These are phyloP conservation scores for Bryoglossum gracile DNA, from an alignment of 495 filamentous ascomycete species.

Conservation along the genomic window DNA sequence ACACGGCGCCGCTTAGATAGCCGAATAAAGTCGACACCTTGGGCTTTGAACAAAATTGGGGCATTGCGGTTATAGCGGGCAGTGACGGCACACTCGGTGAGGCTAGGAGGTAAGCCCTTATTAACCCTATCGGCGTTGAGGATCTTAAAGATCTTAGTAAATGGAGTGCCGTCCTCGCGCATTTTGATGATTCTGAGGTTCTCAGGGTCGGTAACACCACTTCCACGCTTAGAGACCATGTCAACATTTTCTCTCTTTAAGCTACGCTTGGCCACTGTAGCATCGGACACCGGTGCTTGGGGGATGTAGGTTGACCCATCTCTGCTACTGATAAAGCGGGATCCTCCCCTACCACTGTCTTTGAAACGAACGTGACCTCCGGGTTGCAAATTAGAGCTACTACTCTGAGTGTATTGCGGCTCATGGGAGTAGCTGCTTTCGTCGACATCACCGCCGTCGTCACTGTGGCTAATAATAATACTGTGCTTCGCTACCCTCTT, in stretches of 20 bases:
- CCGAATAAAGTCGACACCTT: slow-evolving; percentile 15
- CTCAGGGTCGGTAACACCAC: slow-evolving; percentile 24
- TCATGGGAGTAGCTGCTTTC: too few species aligned
- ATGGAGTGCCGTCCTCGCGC: slow-evolving; percentile 10
- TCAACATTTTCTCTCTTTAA: not conserved
- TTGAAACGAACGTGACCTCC: too few species aligned
- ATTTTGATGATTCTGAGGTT: slow-evolving; percentile 23
- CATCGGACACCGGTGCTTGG: slow-evolving; percentile 13
- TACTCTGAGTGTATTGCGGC: too few species aligned
- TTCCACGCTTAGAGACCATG: slow-evolving; percentile 12
- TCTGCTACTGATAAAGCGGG: too few species aligned
- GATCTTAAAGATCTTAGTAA: slow-evolving; percentile 6
- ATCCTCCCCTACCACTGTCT: too few species aligned
- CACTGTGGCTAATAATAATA: too few species aligned
- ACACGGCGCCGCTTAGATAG: too few species aligned
- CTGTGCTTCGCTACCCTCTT: too few species aligned
- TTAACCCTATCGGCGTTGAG: slow-evolving; percentile 16
- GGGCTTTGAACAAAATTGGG: slow-evolving; percentile 15
- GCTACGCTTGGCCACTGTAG: slow-evolving; percentile 17
- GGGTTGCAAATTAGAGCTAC: too few species aligned
- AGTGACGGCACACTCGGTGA: slow-evolving; percentile 7
- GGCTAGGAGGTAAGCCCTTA: slow-evolving; percentile 8
- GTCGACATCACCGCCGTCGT: too few species aligned
- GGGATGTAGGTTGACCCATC: not conserved
- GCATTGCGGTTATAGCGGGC: slow-evolving; percentile 23